Evolutionary conservation across 176 grass and related monocot genomes (phyloP), one percentile per base, ranked within the genome.

Genomic region (Stipa capillata): DNA sequence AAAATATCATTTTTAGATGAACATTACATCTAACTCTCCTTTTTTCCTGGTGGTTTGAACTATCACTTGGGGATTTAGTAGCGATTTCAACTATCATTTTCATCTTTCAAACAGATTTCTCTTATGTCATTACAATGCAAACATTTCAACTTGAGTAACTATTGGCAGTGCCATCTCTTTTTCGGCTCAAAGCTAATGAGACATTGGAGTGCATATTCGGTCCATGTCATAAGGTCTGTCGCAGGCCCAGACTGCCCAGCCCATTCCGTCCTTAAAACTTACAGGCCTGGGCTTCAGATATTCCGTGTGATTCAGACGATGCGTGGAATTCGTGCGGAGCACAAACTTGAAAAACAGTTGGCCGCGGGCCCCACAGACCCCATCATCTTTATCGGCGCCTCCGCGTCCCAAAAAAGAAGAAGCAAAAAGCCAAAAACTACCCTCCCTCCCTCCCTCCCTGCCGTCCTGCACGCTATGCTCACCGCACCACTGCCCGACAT

Each of bases 381-480:
- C 77, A 68, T 43, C 36, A 0, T 40, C 10, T 56, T 7, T 44
- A 80, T 80, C 49, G 29, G 12, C 41, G 11, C 58, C 74, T 59
- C 41, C 57, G 51, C 7, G 78, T 33, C 24, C 40, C 25, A 40
- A 48, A 1, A 16, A 6, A 71, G 49, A 20, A 70, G 1, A 27
- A 43, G 37, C 24, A 4, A 45, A 11, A 2, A 33, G 57, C 13
- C 8, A 20, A 27, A 37, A 31, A 79, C 48, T 18, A 77, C 23
- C 51, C 24, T n/a, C n/a, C 20, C 1, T 32, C 0, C 9, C 35
- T 36, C 47, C 56, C 24, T 18, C 39, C 27, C 65, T 11, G 63
- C 68, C 33, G 45, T 72, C 73, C 51, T 56, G 33, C 76, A 84
- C 81, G 81, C 42, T 6, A 75, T 75, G 61, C 81, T 33, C 45